Evolutionary conservation across 208 protist genomes (phyloP), one percentile per base, ranked within the genome.

Genomic region (Acanthamoeba quina): DNA sequence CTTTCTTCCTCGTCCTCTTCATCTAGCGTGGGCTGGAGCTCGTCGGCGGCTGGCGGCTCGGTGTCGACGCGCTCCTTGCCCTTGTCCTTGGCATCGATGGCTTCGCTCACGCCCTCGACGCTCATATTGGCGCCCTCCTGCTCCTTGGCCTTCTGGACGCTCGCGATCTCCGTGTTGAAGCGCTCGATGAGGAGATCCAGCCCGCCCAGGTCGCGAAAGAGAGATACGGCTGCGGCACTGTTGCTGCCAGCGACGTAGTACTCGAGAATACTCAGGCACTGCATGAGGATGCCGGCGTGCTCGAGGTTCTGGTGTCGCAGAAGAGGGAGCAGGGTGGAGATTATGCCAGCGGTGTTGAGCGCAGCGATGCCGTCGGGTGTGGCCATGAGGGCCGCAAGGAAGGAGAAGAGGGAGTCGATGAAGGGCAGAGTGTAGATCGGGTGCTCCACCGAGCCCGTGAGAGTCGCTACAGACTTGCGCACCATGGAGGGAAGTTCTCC

Each of bases 401-500:
- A 92, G 47, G 88, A 92, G 62, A 92, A 92, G 10, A 92, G 68
- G 15, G 88, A 72, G 2, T 92, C 88, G 44, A 92, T 78, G 44
- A 92, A 92, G 19, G 88, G 64, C 58, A 92, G 58, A 17, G 88
- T 92, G 88, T 60, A 92, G 88, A 92, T 58, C 5, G 88, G 88
- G n/a, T 92, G 88, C 68, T 92, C 64, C 58, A 92, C 66, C 13
- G 88, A 92, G 31, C 88, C 66, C 19, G 88, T 92, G 7, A 92
- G 68, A 6, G 88, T 92, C 13, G 88, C 88, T 6, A 92, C 64
- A 11, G 47, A 41, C 62, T 92, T 92, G 34, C 66, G 41, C 49
- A 92, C 68, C 88, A 92, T 92, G 9, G 88, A 92, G 31, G 88
- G 88, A 37, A 92, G 41, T 15, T 92, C 88, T 74, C 88, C 88